Evolutionary conservation across 257 asterid species (phyloP), one percentile per base, ranked within the genome.

Genomic region (Solanum gracilifrons): DNA sequence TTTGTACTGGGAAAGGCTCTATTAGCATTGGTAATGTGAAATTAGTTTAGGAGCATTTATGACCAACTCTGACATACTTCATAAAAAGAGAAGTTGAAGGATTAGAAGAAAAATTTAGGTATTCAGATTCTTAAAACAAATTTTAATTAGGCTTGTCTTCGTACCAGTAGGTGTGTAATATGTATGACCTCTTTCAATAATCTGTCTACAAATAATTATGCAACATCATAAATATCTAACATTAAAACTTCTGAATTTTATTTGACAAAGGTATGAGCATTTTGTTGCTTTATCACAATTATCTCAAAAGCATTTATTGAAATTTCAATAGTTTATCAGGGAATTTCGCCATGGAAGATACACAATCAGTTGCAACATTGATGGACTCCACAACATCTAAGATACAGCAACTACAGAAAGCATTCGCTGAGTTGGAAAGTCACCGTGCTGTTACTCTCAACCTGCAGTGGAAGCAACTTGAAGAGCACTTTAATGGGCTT

Each of bases 391-490:
- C 98, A 32, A 91, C 94, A 92, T 93, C 98, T 48, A 97, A 95
- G 95, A 91, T 97, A 88, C 98, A 94, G 48, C 98, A 93, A 36
- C 96, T 97, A 83, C 98, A 97, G 89, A 95, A 95, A 89, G 99
- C 98, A 88, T 97, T 97, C 86, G 98, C 99, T 15, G 99, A 97
- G 88, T 98, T 95, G 71, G 99, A 95, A 89, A 95, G 97, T 89
- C 98, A 97, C 88, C 95, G 98, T 46, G 96, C 98, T 23, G 48
- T 97, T 31, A 93, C 98, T 82, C 98, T 97, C 87, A 95, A 94
- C 91, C 75, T 96, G 95, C 95, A 95, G 90, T 97, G 99, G 98
- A 92, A 95, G 86, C 99, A 97, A 90, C 97, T 97, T 43, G 99
- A 97, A 89, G 99, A 97, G 90, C 99, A 97, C 89, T 95, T 97